Conservation (phyloP, 129 eudicot genomes). For the Scalesia atractyloides region DNA sequence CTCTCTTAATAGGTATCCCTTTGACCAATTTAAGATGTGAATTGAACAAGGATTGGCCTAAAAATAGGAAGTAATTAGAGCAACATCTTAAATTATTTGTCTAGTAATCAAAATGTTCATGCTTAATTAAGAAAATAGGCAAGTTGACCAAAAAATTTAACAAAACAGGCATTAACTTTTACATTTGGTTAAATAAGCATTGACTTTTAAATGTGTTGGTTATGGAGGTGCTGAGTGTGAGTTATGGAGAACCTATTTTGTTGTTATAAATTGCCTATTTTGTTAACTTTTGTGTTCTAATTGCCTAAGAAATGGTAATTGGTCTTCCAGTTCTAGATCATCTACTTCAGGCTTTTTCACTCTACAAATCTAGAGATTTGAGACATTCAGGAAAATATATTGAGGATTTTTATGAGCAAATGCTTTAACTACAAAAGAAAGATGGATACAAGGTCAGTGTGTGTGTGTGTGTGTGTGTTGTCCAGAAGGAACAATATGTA, state of each 20-base stretch:
- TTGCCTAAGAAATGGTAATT: too few species aligned
- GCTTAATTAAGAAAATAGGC: not conserved
- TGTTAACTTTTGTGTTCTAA: too few species aligned
- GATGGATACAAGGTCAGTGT: not conserved
- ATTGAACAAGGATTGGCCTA: not conserved
- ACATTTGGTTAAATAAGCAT: too few species aligned
- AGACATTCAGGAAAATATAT: not conserved
- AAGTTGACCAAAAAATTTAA: too few species aligned
- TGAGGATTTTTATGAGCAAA: not conserved
- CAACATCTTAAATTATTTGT: not conserved
- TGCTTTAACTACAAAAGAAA: not conserved
- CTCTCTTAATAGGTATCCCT: constrained; percentile 1
- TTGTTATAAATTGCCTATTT: too few species aligned
- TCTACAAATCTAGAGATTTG: not conserved
- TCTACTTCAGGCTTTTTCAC: not conserved
- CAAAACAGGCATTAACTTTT: too few species aligned
- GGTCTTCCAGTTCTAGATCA: not conserved
- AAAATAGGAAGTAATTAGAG: not conserved
- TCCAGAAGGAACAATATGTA: constrained; percentile 14
- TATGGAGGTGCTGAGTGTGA: too few species aligned
- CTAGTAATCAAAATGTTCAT: not conserved
- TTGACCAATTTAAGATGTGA: constrained; percentile 1
- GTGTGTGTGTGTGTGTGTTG: not conserved
- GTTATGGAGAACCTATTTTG: too few species aligned
- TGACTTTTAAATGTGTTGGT: too few species aligned